These are phyloP conservation scores for Aurinia saxatilis DNA, from an alignment of 345 rosid genomes.

Conservation along the genomic window DNA sequence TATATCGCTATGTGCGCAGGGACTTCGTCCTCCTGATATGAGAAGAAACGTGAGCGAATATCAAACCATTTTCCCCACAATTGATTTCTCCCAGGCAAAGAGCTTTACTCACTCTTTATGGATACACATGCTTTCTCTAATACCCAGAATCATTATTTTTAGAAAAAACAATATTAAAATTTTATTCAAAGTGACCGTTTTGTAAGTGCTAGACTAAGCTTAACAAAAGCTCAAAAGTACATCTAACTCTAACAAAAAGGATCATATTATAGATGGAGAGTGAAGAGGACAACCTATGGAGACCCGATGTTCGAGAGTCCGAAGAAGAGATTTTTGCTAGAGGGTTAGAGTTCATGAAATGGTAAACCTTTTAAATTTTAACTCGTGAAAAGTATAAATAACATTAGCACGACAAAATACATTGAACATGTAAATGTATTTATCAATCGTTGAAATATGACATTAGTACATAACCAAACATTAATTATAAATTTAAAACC, in stretches of 20 bases:
- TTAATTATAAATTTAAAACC: too few relatives aligned
- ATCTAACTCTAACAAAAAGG: too few relatives aligned
- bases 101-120: background rate
- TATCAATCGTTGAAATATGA: too few relatives aligned
- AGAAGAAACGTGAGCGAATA: conserved; percentile 55
- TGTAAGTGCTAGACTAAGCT: too few relatives aligned
- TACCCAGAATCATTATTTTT: background rate
- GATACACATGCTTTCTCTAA: background rate
- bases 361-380: conserved; percentile 12
- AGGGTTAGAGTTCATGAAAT: conserved; percentile 33
- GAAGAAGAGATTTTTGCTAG: conserved; percentile 28
- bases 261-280: conserved; percentile 26
- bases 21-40: conserved; percentile 68
- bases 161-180: too few relatives aligned
- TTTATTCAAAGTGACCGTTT: too few relatives aligned
- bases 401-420: background rate
- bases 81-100: conserved; percentile 67
- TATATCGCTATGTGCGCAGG: conserved; percentile 32
- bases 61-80: conserved; percentile 45
- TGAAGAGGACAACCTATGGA: conserved; percentile 31
- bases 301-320: conserved; percentile 28
- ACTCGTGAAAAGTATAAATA: background rate
- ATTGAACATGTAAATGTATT: too few relatives aligned
- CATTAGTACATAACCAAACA: background rate
- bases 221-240: too few relatives aligned